Evolutionary conservation across 768 basidiomycete species (phyloP).

Genomic region (Serendipita sp.): DNA sequence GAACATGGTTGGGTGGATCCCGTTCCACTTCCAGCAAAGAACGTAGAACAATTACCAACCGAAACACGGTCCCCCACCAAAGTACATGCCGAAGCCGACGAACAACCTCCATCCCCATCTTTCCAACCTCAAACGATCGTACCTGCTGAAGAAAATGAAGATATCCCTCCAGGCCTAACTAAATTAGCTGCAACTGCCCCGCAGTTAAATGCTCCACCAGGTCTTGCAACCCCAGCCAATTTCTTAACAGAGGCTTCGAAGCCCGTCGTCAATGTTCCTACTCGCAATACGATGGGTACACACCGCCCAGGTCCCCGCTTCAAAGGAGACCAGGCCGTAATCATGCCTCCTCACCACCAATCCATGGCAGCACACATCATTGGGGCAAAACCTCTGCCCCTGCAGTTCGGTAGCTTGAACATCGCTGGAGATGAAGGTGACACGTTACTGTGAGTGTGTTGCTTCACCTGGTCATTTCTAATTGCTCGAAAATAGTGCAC

Average conservation of each 20-base stretch:
- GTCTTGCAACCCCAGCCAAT: not conserved
- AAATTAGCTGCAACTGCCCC: slow-evolving; percentile 26
- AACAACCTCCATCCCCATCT: slow-evolving; percentile 19
- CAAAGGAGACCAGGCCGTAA: slow-evolving; percentile 67
- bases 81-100: slow-evolving; percentile 9
- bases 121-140: slow-evolving; percentile 12
- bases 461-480: not conserved
- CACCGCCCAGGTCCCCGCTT: slow-evolving; percentile 46
- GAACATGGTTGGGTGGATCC: slow-evolving; percentile 11
- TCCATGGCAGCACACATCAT: slow-evolving; percentile 37
- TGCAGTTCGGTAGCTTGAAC: slow-evolving; percentile 80
- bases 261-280: slow-evolving; percentile 25
- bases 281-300: slow-evolving; percentile 34
- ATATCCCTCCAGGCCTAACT: slow-evolving; percentile 16
- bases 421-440: slow-evolving; percentile 50
- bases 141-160: slow-evolving; percentile 12
- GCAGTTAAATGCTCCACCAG: slow-evolving; percentile 18
- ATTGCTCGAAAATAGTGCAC: not conserved
- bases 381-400: slow-evolving; percentile 41
- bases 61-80: slow-evolving; percentile 5
- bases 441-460: slow-evolving; percentile 14
- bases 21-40: slow-evolving; percentile 3
- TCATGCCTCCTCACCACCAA: slow-evolving; percentile 55
- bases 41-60: not conserved
- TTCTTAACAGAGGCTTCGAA: slow-evolving; percentile 17